phyloP scores from a whole-genome alignment of 805 yeast species.

The Kurtzmaniella cleridarum region DNA sequence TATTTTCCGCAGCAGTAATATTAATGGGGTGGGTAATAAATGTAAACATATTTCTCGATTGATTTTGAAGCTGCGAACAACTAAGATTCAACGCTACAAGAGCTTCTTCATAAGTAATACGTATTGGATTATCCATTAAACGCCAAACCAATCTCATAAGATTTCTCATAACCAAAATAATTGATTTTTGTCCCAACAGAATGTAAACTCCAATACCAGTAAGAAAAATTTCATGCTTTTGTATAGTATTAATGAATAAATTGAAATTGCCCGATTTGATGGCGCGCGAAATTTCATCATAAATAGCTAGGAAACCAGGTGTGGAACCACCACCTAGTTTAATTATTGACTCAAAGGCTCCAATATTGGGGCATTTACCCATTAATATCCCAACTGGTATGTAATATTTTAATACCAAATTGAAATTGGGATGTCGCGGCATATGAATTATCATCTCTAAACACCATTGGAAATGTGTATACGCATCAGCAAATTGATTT shows the following conservation, averaged over 20 bases:
- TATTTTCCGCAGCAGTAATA: constrained; percentile 43
- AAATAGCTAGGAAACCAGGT: constrained; percentile 21
- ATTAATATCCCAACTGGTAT: constrained; percentile 49
- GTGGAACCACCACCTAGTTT: neutral
- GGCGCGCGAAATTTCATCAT: constrained; percentile 30
- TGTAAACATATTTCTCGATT: neutral
- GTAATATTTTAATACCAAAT: constrained; percentile 41
- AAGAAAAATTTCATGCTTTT: constrained; percentile 13
- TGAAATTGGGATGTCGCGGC: constrained; percentile 28
- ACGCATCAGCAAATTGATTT: constrained; percentile 43
- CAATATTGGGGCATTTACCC: constrained; percentile 46
- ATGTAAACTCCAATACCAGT: constrained; percentile 22
- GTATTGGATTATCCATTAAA: constrained; percentile 16
- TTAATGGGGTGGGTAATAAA: constrained; percentile 13
- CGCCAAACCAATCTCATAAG: constrained; percentile 31
- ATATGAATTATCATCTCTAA: constrained; percentile 16
- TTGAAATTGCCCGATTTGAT: constrained; percentile 41
- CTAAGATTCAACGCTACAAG: constrained; percentile 13
- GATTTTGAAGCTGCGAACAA: neutral
- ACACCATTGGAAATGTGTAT: constrained; percentile 52
- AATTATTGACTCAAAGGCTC: constrained; percentile 4
- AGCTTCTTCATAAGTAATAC: constrained; percentile 24
- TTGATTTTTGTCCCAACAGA: constrained; percentile 40
- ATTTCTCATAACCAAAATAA: constrained; percentile 44
- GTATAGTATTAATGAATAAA: constrained; percentile 23